A percentile compares a stretch with the other conserved stretches of the same genome.
phyloP scores from a whole-genome alignment of 2,329 filamentous ascomycete species.

The Chaetomium sp. region DNA sequence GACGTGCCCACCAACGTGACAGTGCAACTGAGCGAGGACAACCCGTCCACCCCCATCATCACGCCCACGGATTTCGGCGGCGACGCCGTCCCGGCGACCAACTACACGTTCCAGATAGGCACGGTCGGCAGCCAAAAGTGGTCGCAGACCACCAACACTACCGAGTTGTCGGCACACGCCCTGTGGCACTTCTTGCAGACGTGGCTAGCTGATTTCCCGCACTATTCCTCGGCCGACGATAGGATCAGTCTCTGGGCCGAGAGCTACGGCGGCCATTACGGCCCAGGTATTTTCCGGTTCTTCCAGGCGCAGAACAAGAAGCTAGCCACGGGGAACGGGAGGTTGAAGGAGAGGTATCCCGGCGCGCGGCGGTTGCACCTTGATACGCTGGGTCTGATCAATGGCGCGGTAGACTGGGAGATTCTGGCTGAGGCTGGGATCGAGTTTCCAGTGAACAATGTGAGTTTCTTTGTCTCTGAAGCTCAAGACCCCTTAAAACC shows the following conservation, averaged over 20 bases:
- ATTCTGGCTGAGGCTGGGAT: not conserved
- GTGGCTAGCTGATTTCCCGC: conserved; percentile 2
- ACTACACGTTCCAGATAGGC: conserved; percentile 1
- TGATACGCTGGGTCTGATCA: conserved; percentile 5
- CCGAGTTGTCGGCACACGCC: not conserved
- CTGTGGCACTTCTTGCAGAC: conserved; percentile 7
- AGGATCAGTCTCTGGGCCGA: conserved; percentile 4
- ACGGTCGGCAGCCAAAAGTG: conserved; percentile 1
- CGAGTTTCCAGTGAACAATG: conserved; percentile 4
- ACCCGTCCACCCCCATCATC: not conserved
- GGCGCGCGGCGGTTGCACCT: not conserved
- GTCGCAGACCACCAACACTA: conserved; percentile 3
- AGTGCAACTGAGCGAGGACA: not conserved
- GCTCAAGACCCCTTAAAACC: not conserved
- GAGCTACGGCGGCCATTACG: conserved; percentile 4
- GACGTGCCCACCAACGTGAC: conserved; percentile 5
- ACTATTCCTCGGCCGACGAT: not conserved
- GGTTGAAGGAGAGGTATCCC: not conserved
- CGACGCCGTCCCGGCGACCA: not conserved
- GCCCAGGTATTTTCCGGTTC: conserved; percentile 1
- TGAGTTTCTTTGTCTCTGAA: not conserved
- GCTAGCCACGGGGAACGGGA: not conserved
- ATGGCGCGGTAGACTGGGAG: conserved; percentile 2
- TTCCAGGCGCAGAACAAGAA: conserved; percentile 7
- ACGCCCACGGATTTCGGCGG: conserved; percentile 1